Evolutionary conservation across 305 asterid genomes (phyloP).

Genomic region (Ajuga reptans): DNA sequence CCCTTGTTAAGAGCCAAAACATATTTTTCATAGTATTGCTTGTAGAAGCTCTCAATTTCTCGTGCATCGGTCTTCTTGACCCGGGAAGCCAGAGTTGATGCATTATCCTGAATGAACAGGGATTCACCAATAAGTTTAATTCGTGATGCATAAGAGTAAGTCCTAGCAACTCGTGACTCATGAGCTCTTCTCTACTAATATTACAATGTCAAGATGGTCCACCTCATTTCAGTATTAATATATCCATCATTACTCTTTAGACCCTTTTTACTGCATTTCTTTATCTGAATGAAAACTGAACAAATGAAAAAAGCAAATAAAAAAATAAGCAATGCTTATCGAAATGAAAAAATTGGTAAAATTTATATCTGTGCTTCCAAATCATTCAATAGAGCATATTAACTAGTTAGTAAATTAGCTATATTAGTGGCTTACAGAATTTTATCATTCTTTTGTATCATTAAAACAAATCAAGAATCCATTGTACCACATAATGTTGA

Average conservation of each 20-base stretch:
- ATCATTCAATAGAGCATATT: not conserved
- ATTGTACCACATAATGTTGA: not conserved
- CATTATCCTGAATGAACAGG: constrained; percentile 46
- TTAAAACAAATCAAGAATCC: not conserved
- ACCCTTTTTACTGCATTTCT: not conserved
- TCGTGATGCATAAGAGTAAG: not conserved
- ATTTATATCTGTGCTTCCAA: not conserved
- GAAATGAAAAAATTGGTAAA: not conserved
- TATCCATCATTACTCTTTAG: not conserved
- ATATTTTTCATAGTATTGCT: constrained; percentile 72
- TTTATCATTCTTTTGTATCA: not conserved
- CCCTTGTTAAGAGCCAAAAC: constrained; percentile 70
- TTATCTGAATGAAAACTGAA: not conserved
- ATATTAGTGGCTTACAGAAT: not conserved
- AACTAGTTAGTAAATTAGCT: not conserved
- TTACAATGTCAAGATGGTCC: constrained; percentile 1
- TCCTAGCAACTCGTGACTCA: not conserved
- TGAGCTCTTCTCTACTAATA: not conserved
- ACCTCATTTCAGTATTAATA: not conserved
- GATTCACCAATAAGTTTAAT: constrained; percentile 3
- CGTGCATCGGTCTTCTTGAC: constrained; percentile 68
- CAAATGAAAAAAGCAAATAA: not conserved
- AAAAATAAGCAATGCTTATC: not conserved
- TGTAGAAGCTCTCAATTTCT: constrained; percentile 76
- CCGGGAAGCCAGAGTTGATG: constrained; percentile 61